phyloP scores from a whole-genome alignment of 441 rosid genomes.

The Theobroma grandiflorum region DNA sequence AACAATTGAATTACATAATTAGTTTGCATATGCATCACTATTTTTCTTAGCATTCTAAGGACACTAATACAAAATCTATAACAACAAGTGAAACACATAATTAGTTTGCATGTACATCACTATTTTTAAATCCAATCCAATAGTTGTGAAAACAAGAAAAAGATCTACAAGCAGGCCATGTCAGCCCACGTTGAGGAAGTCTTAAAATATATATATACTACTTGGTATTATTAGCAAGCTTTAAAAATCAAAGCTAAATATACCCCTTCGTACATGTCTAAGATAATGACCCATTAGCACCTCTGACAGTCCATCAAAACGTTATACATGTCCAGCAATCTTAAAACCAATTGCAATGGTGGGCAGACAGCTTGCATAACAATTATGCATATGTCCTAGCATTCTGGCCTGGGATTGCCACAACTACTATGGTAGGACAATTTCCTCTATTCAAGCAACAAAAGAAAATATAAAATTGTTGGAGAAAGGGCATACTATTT shows the following conservation, averaged over 20 bases:
- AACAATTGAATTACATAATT: background rate
- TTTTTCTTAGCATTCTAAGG: slow-evolving; percentile 3
- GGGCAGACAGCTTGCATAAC: slow-evolving; percentile 15
- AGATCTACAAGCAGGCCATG: background rate
- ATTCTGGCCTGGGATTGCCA: slow-evolving; percentile 1
- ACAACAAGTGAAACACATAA: background rate
- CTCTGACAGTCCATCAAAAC: background rate
- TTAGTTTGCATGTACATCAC: background rate
- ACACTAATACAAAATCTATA: background rate
- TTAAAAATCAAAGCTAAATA: background rate
- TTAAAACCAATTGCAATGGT: slow-evolving; percentile 6
- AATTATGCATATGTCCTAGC: slow-evolving; percentile 5
- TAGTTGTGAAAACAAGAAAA: slow-evolving; percentile 12
- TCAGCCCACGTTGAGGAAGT: background rate
- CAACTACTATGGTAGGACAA: background rate
- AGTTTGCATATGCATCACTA: no score
- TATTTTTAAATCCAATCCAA: background rate
- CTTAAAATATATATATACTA: background rate
- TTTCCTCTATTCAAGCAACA: background rate
- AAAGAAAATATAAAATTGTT: slow-evolving; percentile 20
- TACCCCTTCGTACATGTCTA: background rate
- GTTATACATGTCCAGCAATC: slow-evolving; percentile 2
- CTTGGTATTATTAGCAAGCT: background rate
- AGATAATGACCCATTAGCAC: slow-evolving; percentile 17
- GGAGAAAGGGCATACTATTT: slow-evolving; percentile 59